Conservation (phyloP, 2,329 filamentous ascomycete genomes). For the Triangularia verruculosa region DNA sequence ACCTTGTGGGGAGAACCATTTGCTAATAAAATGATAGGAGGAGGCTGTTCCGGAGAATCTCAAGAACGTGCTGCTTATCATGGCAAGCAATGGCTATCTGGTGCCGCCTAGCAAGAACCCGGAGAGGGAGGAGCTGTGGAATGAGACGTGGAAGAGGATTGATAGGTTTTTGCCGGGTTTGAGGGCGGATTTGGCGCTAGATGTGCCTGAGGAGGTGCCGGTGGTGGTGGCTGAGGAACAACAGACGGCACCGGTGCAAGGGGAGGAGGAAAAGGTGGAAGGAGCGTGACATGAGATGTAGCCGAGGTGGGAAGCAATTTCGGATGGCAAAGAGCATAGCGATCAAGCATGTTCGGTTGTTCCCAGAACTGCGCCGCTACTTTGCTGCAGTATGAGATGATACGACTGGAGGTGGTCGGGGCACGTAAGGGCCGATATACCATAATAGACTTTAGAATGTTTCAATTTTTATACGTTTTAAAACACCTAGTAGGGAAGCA, state of each 20-base stretch:
- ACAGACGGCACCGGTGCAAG: neutral
- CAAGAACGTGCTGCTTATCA: constrained; percentile 94
- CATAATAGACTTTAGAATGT: neutral
- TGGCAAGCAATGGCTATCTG: constrained; percentile 85
- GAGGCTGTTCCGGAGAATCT: constrained; percentile 93
- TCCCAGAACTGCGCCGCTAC: no score
- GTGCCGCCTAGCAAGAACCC: constrained; percentile 62
- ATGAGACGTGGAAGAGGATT: constrained; percentile 63
- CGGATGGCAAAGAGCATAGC: neutral
- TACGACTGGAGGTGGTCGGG: neutral
- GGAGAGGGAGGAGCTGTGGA: constrained; percentile 56
- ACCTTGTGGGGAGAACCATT: no score
- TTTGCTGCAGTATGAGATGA: no score
- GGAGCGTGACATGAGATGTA: neutral
- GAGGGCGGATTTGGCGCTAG: constrained; percentile 53
- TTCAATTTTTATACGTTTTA: neutral
- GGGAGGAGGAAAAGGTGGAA: neutral
- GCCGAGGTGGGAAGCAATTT: neutral
- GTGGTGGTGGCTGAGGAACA: neutral
- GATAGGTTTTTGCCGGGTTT: constrained; percentile 63
- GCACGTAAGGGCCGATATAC: neutral
- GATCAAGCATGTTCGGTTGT: neutral
- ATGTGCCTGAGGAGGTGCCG: constrained; percentile 36
- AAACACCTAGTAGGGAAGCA: neutral
- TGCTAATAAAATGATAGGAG: constrained; percentile 53